These are phyloP conservation scores for Stachybotrys elegans DNA, from an alignment of 2,329 filamentous ascomycete genomes.

Conservation along the genomic window DNA sequence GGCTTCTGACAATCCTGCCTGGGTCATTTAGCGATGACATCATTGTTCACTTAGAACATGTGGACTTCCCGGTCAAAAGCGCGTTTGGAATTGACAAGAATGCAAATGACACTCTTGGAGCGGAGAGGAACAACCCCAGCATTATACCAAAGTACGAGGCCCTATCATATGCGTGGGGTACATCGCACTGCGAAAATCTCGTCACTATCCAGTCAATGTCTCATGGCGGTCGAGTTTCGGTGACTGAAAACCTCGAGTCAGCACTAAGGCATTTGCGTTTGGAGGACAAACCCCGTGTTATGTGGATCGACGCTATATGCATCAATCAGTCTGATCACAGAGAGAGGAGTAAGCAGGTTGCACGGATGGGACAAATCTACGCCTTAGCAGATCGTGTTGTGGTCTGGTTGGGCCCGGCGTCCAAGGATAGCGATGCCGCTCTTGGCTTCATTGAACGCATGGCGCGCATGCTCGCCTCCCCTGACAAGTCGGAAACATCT, in stretches of 20 bases:
- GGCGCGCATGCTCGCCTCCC: no score
- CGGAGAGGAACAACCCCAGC: no score
- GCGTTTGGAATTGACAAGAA: no score
- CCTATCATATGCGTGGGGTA: neutral
- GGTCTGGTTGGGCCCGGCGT: conserved; percentile 17
- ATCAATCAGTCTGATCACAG: conserved; percentile 14
- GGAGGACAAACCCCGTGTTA: neutral
- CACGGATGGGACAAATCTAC: conserved; percentile 16
- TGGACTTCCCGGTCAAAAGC: no score
- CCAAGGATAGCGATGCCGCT: no score
- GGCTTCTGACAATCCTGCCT: no score
- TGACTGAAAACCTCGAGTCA: neutral
- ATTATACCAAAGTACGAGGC: neutral
- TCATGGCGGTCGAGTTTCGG: neutral
- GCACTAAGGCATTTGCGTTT: neutral
- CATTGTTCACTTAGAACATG: no score
- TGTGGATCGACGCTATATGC: conserved; percentile 19
- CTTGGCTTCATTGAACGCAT: no score
- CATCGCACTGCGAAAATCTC: neutral
- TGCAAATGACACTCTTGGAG: no score
- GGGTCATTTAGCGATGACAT: no score
- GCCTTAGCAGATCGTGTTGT: conserved; percentile 11
- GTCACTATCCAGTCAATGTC: neutral
- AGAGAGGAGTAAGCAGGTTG: conserved; percentile 13
- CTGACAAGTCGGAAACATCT: no score